Evolutionary conservation across 2,329 filamentous ascomycete species (phyloP), one percentile per base, ranked within the genome.

Genomic region (Stachybotrys echinatus): DNA sequence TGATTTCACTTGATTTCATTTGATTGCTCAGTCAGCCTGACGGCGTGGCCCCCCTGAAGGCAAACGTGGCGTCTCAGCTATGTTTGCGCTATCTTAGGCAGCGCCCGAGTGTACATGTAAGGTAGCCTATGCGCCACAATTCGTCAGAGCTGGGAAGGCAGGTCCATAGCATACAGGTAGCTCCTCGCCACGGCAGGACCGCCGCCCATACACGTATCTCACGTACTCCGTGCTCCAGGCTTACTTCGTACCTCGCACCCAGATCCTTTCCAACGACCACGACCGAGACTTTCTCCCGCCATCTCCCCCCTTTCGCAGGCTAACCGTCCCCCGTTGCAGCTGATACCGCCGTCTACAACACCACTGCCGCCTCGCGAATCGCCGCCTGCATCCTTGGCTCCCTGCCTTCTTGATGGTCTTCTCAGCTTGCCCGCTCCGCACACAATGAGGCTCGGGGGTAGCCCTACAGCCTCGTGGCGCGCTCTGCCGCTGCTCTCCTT

Each of bases 371-470:
- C 38, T 40, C 38, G 38, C 17, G 38, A 40, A 10, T n/a, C n/a
- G 38, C 19, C n/a, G 8, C 19, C 17, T 40, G 8, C 38, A 40
- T 40, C 38, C 37, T 38, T 37, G 18, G 38, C 39, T 21, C 4
- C 22, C 48, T 48, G 45, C 20, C 50, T 55, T 43, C 65, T 78
- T 77, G 65, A 77, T 76, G 74, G 71, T 64, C 61, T 56, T 56
- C 58, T 59, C 61, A 52, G 54, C 50, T 57, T 54, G 51, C 54
- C 49, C 60, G 52, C 55, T 58, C 56, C 61, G 66, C 64, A 69
- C 70, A 79, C 70, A 68, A 83, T 83, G 79, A 81, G 74, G 75
- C 70, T 72, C 62, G 66, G 70, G 68, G 70, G 68, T 65, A 73
- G 69, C 69, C 70, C 71, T 58, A 68, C 69, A 60, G 71, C 73